Percentiles rank a stretch among this genome's conserved stretches.
These are phyloP conservation scores for Ceratobasidium sp. DNA, from an alignment of 1,284 basidiomycete genomes.

Conservation along the genomic window DNA sequence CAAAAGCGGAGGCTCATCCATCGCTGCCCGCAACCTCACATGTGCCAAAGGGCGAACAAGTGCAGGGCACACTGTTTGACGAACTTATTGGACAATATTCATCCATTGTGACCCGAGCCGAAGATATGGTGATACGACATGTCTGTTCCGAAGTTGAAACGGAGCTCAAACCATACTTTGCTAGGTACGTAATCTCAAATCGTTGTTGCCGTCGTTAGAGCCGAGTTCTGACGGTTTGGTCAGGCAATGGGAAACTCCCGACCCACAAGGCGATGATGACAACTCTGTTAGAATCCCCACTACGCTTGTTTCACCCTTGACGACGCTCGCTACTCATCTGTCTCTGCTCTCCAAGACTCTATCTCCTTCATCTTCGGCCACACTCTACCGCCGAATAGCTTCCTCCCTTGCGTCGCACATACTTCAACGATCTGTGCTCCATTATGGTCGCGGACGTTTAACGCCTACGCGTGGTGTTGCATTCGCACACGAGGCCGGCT, in stretches of 20 bases:
- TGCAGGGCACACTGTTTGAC: constrained; percentile 80
- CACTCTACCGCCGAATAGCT: constrained; percentile 78
- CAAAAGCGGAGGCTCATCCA: constrained; percentile 63
- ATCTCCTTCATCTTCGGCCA: constrained; percentile 66
- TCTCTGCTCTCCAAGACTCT: constrained; percentile 72
- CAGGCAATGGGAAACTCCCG: constrained; percentile 58
- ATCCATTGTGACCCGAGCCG: constrained; percentile 74
- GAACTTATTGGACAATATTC: constrained; percentile 75
- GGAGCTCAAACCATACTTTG: constrained; percentile 78
- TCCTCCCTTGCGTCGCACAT: constrained; percentile 79
- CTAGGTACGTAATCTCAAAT: constrained; percentile 55
- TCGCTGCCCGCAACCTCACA: constrained; percentile 64
- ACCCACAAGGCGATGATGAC: constrained; percentile 47
- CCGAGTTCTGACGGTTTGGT: background rate
- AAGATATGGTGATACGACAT: constrained; percentile 87
- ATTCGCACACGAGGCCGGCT: constrained; percentile 75
- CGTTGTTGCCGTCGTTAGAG: background rate
- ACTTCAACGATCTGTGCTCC: constrained; percentile 82
- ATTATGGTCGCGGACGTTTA: constrained; percentile 75
- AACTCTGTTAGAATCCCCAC: constrained; percentile 69
- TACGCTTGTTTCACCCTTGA: constrained; percentile 76
- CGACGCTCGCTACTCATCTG: constrained; percentile 80
- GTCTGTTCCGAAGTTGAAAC: constrained; percentile 83
- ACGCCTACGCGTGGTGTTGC: constrained; percentile 66
- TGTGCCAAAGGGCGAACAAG: constrained; percentile 57